Evolutionary conservation across 2,329 filamentous ascomycete genomes (phyloP), one percentile per base, ranked within the genome.

Genomic region (Colletotrichum horii): DNA sequence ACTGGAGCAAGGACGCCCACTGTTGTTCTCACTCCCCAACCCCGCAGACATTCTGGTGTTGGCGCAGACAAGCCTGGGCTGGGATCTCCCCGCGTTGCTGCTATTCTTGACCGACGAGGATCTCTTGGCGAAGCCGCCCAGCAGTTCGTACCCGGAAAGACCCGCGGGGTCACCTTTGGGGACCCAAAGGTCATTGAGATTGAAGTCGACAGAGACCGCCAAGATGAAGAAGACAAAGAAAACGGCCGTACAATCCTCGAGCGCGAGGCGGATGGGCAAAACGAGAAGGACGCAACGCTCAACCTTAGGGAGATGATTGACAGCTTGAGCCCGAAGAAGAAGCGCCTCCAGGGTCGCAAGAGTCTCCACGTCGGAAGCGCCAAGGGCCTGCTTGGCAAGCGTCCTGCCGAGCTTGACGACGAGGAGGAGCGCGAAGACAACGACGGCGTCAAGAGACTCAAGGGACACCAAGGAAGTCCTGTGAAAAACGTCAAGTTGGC

Each of bases 221-320:
- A 89, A 78, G 88, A 91, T 70, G 92, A 94, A 76, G 88, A 92
- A 77, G 89, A 89, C 34, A 89, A 88, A 70, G 92, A 94, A 80
- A 91, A 90, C 79, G 87, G 88, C 12, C 88, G 89, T n/a, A 88
- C 85, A 64, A 88, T 91, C 60, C 84, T 91, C 24, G 88, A 91
- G 79, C 87, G 89, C 36, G 89, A 91, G 78, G 87, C 85, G 8
- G 84, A 90, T 79, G 84, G 86, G 67, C 84, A 86, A 32, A 88
- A 90, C 43, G 91, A 92, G 38, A 89, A 88, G 62, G 93, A 95
- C 77, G 88, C 87, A 4, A 94, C 93, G 0, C 83, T 92, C 43
- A 95, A 92, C 77, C 85, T 96, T 58, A 94, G 91, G 77, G 93
- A 95, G 77, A 93, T 95, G 91, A 96, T 96, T 76, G 90, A 94